Percentiles rank a stretch among this genome's conserved stretches.
These are phyloP conservation scores for Pueraria montana DNA, from an alignment of 306 rosid species.

Conservation along the genomic window DNA sequence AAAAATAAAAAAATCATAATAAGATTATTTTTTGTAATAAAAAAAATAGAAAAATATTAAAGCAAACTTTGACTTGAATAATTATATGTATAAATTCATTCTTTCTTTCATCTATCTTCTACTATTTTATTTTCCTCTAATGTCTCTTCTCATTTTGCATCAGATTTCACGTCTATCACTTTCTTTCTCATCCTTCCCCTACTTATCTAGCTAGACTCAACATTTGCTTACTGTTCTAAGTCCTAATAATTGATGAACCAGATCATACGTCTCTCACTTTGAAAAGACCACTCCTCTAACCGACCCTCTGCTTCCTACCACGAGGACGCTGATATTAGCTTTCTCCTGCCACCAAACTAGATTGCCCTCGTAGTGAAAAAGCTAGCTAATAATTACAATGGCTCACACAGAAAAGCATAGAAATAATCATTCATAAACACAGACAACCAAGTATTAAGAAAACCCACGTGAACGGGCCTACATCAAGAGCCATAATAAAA, in stretches of 20 bases:
- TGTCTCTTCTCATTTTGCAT: neutral
- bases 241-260: conserved; percentile 49
- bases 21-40: no score
- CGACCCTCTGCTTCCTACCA: conserved; percentile 53
- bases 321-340: conserved; percentile 50
- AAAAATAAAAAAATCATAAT: no score
- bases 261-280: conserved; percentile 50
- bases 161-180: neutral
- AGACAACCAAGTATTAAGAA: conserved; percentile 44
- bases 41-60: no score
- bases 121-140: neutral
- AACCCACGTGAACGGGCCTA: conserved; percentile 47
- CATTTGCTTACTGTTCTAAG: conserved; percentile 33
- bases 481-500: conserved; percentile 32
- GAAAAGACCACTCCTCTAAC: conserved; percentile 64
- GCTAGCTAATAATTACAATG: conserved; percentile 43
- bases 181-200: neutral
- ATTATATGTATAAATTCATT: no score
- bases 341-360: conserved; percentile 56
- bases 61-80: no score
- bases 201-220: neutral
- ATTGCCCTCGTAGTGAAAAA: conserved; percentile 52
- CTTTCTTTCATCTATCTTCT: neutral
- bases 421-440: conserved; percentile 54
- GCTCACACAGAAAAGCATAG: conserved; percentile 44